phyloP scores from a whole-genome alignment of 2,329 filamentous ascomycete genomes.

The Trichophyton rubrum region DNA sequence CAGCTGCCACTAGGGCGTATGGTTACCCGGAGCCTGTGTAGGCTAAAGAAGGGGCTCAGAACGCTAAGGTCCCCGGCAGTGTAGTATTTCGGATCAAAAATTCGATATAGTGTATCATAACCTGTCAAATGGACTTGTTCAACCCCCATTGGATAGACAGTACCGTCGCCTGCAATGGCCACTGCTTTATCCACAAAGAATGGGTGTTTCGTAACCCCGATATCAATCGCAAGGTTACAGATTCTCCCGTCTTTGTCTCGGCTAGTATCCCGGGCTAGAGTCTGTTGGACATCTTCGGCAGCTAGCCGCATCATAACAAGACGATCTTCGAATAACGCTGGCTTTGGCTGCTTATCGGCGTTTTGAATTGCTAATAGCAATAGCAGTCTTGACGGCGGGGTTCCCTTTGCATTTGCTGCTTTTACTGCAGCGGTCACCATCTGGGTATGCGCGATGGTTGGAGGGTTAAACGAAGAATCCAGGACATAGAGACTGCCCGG shows the following conservation, averaged over 20 bases:
- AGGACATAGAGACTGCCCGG: constrained; percentile 43
- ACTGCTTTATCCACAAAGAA: constrained; percentile 38
- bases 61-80: constrained; percentile 32
- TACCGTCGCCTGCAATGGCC: constrained; percentile 24
- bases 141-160: constrained; percentile 23
- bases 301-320: constrained; percentile 39
- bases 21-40: constrained; percentile 34
- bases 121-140: constrained; percentile 39
- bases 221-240: constrained; percentile 25
- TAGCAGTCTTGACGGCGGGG: constrained; percentile 34
- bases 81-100: constrained; percentile 39
- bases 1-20: constrained; percentile 31
- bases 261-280: constrained; percentile 2
- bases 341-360: constrained; percentile 48
- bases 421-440: constrained; percentile 44
- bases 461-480: constrained; percentile 56
- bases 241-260: neutral
- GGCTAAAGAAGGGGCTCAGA: constrained; percentile 30
- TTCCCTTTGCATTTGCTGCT: constrained; percentile 17
- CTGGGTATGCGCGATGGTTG: constrained; percentile 45
- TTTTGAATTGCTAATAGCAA: constrained; percentile 52
- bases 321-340: constrained; percentile 37
- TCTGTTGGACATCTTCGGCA: constrained; percentile 28
- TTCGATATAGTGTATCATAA: constrained; percentile 38
- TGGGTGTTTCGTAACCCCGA: constrained; percentile 37